These are phyloP conservation scores for Trypanosoma scelopori DNA, from an alignment of 208 protist genomes.

Conservation along the genomic window DNA sequence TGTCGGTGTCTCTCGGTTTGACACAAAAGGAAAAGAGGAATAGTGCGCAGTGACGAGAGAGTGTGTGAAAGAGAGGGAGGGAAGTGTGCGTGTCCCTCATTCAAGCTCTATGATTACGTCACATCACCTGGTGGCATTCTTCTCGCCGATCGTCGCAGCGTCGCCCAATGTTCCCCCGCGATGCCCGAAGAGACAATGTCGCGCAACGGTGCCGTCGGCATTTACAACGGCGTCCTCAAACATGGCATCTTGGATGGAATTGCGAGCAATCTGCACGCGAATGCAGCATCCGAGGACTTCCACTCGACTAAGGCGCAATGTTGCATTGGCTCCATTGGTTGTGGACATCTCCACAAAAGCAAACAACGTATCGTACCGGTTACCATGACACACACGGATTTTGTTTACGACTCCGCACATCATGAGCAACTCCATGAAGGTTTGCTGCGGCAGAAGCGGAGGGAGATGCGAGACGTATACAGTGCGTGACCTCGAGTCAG, in stretches of 20 bases:
- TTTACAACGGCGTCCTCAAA: conserved; percentile 59
- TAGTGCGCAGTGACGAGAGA: too few species aligned
- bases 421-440: conserved; percentile 58
- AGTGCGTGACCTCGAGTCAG: conserved; percentile 60
- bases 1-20: background rate
- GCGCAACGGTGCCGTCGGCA: conserved; percentile 31
- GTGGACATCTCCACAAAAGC: conserved; percentile 87
- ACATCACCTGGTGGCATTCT: conserved; percentile 6
- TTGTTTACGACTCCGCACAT: conserved; percentile 69
- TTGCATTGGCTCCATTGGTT: conserved; percentile 41
- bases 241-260: conserved; percentile 74
- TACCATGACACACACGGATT: conserved; percentile 71
- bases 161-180: conserved; percentile 29
- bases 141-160: conserved; percentile 15
- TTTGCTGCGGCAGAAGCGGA: conserved; percentile 49
- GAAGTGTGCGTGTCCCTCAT: background rate
- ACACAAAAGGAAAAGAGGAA: conserved; percentile 9
- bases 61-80: background rate
- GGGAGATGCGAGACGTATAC: conserved; percentile 79
- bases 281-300: conserved; percentile 58
- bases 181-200: conserved; percentile 65
- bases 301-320: conserved; percentile 55
- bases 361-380: conserved; percentile 67
- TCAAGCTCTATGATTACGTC: conserved; percentile 2
- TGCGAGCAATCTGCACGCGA: conserved; percentile 73